Evolutionary conservation across 169 alveolate genomes (phyloP).

Genomic region (Miamiensis avidus): DNA sequence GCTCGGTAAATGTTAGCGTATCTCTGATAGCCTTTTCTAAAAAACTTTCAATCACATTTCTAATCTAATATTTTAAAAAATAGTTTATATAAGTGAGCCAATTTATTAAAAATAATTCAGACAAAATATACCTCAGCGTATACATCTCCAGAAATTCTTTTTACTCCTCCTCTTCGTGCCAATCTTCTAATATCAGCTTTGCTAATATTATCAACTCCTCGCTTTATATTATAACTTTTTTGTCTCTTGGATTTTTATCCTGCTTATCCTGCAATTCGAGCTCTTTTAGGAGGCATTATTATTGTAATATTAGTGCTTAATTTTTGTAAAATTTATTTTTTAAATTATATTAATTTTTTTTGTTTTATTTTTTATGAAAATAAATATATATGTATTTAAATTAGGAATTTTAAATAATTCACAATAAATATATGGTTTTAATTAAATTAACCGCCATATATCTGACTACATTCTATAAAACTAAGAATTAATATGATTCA

Average conservation of each 20-base stretch:
- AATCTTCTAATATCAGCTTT: conserved; percentile 57
- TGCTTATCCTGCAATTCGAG: neutral
- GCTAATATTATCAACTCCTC: conserved; percentile 9
- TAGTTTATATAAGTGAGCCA: too few relatives aligned
- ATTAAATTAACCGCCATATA: too few relatives aligned
- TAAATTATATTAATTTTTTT: too few relatives aligned
- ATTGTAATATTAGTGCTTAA: neutral
- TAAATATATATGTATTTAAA: too few relatives aligned
- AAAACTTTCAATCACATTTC: neutral
- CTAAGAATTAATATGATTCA: too few relatives aligned
- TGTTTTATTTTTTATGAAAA: neutral
- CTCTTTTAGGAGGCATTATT: neutral
- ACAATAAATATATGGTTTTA: too few relatives aligned
- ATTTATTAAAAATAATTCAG: too few relatives aligned
- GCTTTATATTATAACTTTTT: too few relatives aligned
- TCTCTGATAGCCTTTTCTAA: neutral
- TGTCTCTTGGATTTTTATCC: neutral
- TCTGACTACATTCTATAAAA: too few relatives aligned
- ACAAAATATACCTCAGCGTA: conserved; percentile 18
- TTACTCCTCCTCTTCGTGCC: conserved; percentile 66
- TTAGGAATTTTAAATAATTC: too few relatives aligned
- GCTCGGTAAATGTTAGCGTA: neutral
- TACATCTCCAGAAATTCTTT: conserved; percentile 46
- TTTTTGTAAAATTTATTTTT: neutral
- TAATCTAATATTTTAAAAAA: conserved; percentile 44